Evolutionary conservation across 352 stramenopile genomes (phyloP), one percentile per base, ranked within the genome.

Genomic region (Phytophthora cactorum): DNA sequence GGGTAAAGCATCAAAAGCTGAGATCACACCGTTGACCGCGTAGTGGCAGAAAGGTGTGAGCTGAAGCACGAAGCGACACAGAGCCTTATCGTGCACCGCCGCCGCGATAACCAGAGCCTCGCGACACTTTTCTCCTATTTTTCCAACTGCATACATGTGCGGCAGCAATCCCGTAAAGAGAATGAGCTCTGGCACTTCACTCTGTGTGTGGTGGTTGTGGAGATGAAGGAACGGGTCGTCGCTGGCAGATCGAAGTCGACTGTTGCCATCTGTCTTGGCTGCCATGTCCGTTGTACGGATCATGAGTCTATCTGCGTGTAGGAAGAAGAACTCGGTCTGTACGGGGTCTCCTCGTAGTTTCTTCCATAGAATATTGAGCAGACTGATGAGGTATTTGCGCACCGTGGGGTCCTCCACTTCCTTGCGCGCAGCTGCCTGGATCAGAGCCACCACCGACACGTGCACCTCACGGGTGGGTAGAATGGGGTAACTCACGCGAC

Each of bases 11-110:
- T 96, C 88, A 49, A 90, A 96, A 4, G 88, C 87, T 3, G 75
- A 87, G 41, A 96, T 94, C 9, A 96, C 78, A 5, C 88, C 88
- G 47, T 91, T 94, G 28, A 96, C 83, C 4, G 86, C 86, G 52
- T 96, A 95, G 68, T 95, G 86, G 53, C 88, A 96, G 60, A 96
- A 96, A 4, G 88, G 88, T 28, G 88, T 95, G 56, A 96, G 81
- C 60, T 88, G 80, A 44, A 96, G 62, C n/a, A 96, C 80, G 54
- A 96, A 96, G 12, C 84, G 86, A 51, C 79, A 91, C 8, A 96
- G 72, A 11, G 85, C 77, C 25, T 88, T 82, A 51, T 95, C 88
- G 8, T 93, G 87, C 51, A 95, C 67, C 2, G 81, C 80, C 0
- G 88, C 85, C 0, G 88, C 86, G 66, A 96, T 95, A 14, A 92